Base-by-base conservation (phyloP, 345 rosid genomes). In the Clausena lansium region DNA sequence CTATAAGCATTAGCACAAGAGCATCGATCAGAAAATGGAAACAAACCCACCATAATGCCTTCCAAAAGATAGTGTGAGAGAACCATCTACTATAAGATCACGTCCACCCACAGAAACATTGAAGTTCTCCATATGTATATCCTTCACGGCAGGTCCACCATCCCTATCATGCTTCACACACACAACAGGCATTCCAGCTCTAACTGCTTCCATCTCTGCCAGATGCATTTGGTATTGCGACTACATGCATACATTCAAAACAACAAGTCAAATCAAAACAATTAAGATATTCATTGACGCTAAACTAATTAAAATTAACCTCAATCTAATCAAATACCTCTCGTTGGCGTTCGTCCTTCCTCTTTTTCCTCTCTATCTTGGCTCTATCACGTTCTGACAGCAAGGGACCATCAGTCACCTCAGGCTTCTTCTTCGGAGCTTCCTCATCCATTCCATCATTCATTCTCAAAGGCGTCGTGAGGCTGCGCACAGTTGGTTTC, bases 381-480 rank as follows among this genome's bases (percentile, higher is more conserved):
- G 78, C 76, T 67, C 79, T 79, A 78, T 96, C 99, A 58, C 99
- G 97, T 82, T 96, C 98, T 0, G 97, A 83, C 66, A 96, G 77
- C 74, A 94, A 24, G 8, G 99, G 99, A 32, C 99, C 98, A 67
- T 96, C 99, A 0, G 80, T 52, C 0, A 85, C 84, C 91, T 96
- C 99, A n/a, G 94, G 93, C 86, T 92, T 92, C 92, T 95, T 96
- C 89, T 91, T 92, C 7, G 87, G 89, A 54, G 78, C 94, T 77
- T 87, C 97, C 82, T 94, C 99, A 25, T 96, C 98, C 98, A 96
- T 90, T 55, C 99, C 99, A n/a, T 94, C 99, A 68, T 96, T 86
- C 99, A 96, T 96, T 79, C 99, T 84, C 24, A 96, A 83, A 7
- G 99, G 99, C 52, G 91, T 84, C 0, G 94, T 90, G 0, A 96